Percentiles rank a stretch among this genome's conserved stretches.
Evolutionary conservation across 257 asterid species (phyloP).

Genomic region (Jacaranda copaia): DNA sequence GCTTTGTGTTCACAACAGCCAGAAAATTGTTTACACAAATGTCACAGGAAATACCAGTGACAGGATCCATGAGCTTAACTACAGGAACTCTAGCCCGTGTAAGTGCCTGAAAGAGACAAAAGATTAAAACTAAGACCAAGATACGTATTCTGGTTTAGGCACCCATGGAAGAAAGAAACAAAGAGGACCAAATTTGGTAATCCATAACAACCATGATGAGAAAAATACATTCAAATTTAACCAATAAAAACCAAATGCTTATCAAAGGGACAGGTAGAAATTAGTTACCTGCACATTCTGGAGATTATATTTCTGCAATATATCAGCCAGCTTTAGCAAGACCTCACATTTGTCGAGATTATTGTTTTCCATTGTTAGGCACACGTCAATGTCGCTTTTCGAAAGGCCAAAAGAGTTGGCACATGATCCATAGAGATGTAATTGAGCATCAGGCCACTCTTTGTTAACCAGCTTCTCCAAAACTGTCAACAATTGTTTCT

Average conservation of each 20-base stretch:
- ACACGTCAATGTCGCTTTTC: slow-evolving; percentile 71
- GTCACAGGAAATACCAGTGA: slow-evolving; percentile 67
- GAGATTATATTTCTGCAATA: slow-evolving; percentile 52
- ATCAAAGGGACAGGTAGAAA: not conserved
- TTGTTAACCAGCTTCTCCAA: slow-evolving; percentile 55
- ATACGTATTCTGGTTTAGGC: not conserved
- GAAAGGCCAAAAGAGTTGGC: slow-evolving; percentile 73
- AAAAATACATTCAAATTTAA: no score
- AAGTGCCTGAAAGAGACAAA: slow-evolving; percentile 55
- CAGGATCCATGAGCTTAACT: slow-evolving; percentile 77
- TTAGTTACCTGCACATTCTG: slow-evolving; percentile 68
- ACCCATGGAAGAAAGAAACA: not conserved
- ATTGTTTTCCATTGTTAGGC: slow-evolving; percentile 54
- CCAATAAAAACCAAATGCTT: no score
- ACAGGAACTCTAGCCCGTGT: slow-evolving; percentile 77
- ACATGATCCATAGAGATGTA: slow-evolving; percentile 71
- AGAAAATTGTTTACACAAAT: slow-evolving; percentile 68
- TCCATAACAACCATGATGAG: no score
- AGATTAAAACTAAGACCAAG: slow-evolving; percentile 19
- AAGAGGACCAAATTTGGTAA: not conserved
- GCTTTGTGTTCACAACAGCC: slow-evolving; percentile 72
- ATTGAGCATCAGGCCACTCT: slow-evolving; percentile 72
- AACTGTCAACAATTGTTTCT: slow-evolving; percentile 54
- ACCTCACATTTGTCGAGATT: slow-evolving; percentile 57
- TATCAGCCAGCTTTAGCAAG: slow-evolving; percentile 65